Conservation (phyloP, 192 early-diverging fungal genomes). For the Coemansia biformis region DNA sequence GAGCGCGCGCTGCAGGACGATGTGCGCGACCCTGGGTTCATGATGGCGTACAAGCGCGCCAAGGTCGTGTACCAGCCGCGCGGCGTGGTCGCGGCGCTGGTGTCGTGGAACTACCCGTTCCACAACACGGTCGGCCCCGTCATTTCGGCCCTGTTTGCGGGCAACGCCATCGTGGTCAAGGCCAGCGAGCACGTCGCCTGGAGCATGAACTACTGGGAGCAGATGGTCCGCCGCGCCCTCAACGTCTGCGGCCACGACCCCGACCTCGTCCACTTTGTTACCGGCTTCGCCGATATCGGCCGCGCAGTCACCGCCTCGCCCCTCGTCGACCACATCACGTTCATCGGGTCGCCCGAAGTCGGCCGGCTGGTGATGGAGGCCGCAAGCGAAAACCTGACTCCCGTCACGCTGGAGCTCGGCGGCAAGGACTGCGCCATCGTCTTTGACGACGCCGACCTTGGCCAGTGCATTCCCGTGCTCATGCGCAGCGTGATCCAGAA, state of each 20-base stretch:
- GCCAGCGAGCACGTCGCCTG: conserved; percentile 80
- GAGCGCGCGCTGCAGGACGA: conserved; percentile 64
- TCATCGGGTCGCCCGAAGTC: conserved; percentile 81
- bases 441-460: conserved; percentile 65
- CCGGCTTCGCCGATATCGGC: conserved; percentile 78
- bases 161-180: conserved; percentile 83
- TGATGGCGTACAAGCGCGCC: conserved; percentile 73
- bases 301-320: conserved; percentile 59
- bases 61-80: conserved; percentile 74
- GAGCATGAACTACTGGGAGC: conserved; percentile 64
- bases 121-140: conserved; percentile 75
- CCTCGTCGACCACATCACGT: conserved; percentile 70
- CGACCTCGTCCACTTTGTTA: conserved; percentile 72
- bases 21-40: conserved; percentile 58
- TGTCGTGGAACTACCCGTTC: conserved; percentile 88
- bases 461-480: conserved; percentile 60
- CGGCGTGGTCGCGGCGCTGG: conserved; percentile 75
- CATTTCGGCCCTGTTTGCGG: conserved; percentile 75
- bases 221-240: conserved; percentile 62
- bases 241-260: conserved; percentile 67
- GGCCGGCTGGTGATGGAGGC: conserved; percentile 70
- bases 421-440: conserved; percentile 86
- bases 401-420: conserved; percentile 83
- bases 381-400: conserved; percentile 69
- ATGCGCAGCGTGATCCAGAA: conserved; percentile 87